These are phyloP conservation scores for Epichloe baconii DNA, from an alignment of 2,329 filamentous ascomycete species.

Conservation along the genomic window DNA sequence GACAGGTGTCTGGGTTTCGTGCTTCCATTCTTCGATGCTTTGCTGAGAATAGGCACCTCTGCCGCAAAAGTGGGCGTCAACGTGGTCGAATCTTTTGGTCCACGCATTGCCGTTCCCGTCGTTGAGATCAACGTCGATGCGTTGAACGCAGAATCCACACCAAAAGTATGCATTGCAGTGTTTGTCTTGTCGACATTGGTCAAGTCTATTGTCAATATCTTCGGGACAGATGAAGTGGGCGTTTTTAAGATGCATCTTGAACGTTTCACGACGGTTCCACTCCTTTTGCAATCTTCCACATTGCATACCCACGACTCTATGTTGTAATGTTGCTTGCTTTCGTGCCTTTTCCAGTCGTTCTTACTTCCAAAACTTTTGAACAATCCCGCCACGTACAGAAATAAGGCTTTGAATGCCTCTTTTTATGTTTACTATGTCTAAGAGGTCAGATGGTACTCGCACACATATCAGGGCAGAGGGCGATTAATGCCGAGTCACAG, in stretches of 20 bases:
- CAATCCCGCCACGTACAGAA: conserved; percentile 65
- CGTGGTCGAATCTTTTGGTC: conserved; percentile 53
- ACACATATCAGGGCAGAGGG: neutral
- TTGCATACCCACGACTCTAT: conserved; percentile 61
- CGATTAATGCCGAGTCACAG: neutral
- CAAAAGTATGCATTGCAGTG: conserved; percentile 59
- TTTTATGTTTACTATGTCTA: conserved; percentile 60
- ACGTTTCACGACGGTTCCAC: conserved; percentile 47
- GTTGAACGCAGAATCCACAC: conserved; percentile 68
- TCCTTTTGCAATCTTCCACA: conserved; percentile 39
- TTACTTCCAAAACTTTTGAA: conserved; percentile 66
- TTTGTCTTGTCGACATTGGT: conserved; percentile 46
- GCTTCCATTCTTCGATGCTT: conserved; percentile 43
- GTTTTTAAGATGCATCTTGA: conserved; percentile 46
- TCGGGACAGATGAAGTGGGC: conserved; percentile 27
- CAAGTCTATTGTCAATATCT: conserved; percentile 29
- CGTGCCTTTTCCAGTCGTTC: conserved; percentile 88
- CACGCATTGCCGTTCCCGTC: conserved; percentile 31
- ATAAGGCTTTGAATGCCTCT: conserved; percentile 70
- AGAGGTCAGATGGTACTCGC: neutral
- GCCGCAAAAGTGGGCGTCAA: conserved; percentile 57
- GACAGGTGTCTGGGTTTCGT: conserved; percentile 11
- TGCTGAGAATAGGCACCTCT: conserved; percentile 24
- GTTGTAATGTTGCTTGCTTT: conserved; percentile 65
- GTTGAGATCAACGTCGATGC: conserved; percentile 39